Evolutionary conservation across 1,139 yeast genomes (phyloP).

Genomic region (Saccharomyces hybrid): DNA sequence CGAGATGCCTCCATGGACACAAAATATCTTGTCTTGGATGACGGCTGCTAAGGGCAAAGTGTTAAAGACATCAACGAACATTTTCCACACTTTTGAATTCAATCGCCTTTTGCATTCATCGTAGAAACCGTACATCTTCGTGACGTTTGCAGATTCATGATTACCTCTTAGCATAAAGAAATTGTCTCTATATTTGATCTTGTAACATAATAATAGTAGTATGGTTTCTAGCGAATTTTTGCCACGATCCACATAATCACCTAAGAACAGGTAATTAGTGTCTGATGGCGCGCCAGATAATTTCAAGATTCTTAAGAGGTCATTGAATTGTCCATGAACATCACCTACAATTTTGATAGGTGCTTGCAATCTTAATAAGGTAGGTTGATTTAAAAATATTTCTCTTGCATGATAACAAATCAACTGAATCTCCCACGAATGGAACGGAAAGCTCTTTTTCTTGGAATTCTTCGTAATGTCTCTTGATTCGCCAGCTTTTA

Average conservation of each 20-base stretch:
- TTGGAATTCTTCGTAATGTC: conserved; percentile 3
- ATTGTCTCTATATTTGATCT: conserved; percentile 75
- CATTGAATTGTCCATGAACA: conserved; percentile 78
- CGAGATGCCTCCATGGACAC: conserved; percentile 86
- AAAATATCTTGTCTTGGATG: conserved; percentile 74
- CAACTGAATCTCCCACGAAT: conserved; percentile 49
- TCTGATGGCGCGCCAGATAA: conserved; percentile 76
- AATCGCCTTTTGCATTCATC: conserved; percentile 76
- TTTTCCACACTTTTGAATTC: conserved; percentile 64
- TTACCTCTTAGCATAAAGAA: conserved; percentile 79
- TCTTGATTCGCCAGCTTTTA: conserved; percentile 22
- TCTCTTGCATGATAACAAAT: conserved; percentile 63
- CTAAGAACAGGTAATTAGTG: conserved; percentile 69
- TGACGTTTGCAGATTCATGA: conserved; percentile 78
- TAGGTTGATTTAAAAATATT: conserved; percentile 69
- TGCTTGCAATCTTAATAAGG: conserved; percentile 64
- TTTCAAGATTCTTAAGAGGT: conserved; percentile 64
- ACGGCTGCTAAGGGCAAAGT: conserved; percentile 83
- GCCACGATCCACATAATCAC: conserved; percentile 85
- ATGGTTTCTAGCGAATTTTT: conserved; percentile 77
- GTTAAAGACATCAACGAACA: conserved; percentile 73
- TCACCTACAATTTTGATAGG: conserved; percentile 87
- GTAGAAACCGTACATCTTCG: conserved; percentile 79
- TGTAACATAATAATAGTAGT: conserved; percentile 59
- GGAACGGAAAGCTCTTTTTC: conserved; percentile 30